A percentile compares a stretch with the other conserved stretches of the same genome.
phyloP scores from a whole-genome alignment of 331 rosid genomes.

The Malus hybrid region DNA sequence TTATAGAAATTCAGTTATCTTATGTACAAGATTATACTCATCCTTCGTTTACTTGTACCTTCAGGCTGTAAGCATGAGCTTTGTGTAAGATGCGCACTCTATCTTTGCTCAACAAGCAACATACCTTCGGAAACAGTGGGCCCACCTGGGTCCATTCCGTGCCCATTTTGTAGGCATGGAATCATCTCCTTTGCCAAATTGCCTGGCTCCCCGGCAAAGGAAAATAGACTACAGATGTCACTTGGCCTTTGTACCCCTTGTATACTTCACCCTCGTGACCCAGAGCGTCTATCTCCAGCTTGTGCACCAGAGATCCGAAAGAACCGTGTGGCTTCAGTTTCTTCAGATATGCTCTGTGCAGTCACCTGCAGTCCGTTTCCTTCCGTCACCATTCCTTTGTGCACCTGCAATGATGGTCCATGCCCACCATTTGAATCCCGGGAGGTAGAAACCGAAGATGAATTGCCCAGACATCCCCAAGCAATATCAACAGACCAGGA shows the following conservation, averaged over 20 bases:
- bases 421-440: conserved; percentile 69
- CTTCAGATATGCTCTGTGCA: conserved; percentile 74
- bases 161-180: conserved; percentile 76
- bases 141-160: conserved; percentile 72
- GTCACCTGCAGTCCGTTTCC: conserved; percentile 89
- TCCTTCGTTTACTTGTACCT: conserved; percentile 11
- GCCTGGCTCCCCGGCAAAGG: conserved; percentile 57
- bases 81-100: conserved; percentile 81
- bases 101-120: conserved; percentile 82
- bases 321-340: conserved; percentile 70
- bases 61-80: conserved; percentile 81
- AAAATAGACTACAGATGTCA: conserved; percentile 41
- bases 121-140: conserved; percentile 43
- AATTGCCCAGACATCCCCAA: conserved; percentile 43
- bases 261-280: conserved; percentile 58
- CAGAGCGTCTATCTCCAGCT: conserved; percentile 44
- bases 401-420: conserved; percentile 78
- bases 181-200: conserved; percentile 63
- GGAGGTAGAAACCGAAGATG: conserved; percentile 50
- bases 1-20: neutral
- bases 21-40: neutral
- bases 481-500: conserved; percentile 43
- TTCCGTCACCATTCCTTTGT: conserved; percentile 67
- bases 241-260: conserved; percentile 77
- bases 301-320: conserved; percentile 51